Evolutionary conservation across 352 stramenopile genomes (phyloP), one percentile per base, ranked within the genome.

Genomic region (Phytophthora boehmeriae): DNA sequence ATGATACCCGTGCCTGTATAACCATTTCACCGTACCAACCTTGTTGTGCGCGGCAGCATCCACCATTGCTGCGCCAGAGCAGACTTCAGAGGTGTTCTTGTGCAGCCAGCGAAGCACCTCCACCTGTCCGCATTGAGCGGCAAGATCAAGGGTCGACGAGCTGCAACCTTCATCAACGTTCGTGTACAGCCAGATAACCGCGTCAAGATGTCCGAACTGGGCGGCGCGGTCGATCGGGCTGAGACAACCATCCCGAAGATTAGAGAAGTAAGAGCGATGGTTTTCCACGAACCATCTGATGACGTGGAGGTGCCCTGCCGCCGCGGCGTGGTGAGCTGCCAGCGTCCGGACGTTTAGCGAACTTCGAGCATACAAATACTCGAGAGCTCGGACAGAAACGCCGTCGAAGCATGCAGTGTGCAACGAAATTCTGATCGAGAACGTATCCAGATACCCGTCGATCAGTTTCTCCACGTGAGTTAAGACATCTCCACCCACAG

Each of bases 61-160:
- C 34, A 55, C 42, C 44, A 63, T 54, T 8, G 54, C 54, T 6
- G 45, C 45, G 20, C 19, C 1, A 19, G 54, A 38, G 35, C 45
- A 55, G n/a, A 2, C 2, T 13, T 35, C 45, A 10, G 34, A 38
- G 17, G 25, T 11, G 43, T 50, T 25, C 4, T 23, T 32, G 19
- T 63, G 27, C 9, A 63, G 35, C 54, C 54, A 63, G 32, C 45
- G 34, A 36, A 63, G 35, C 32, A 63, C 54, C 42, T 35, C 20
- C 8, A 63, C 25, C 1, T 55, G 44, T n/a, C 54, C 54, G 36
- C 54, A 55, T 36, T 63, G 54, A 11, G 54, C 54, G 3, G 54
- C 45, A 1, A 63, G 35, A 2, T 28, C 34, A n/a, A 63, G 25
- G 20, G 45, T 63, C 9, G 22, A 25, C 22, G 54, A 49, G 27